A percentile compares a stretch with the other conserved stretches of the same genome.
These are phyloP conservation scores for Lentinula edodes DNA, from an alignment of 768 basidiomycete genomes.

Conservation along the genomic window DNA sequence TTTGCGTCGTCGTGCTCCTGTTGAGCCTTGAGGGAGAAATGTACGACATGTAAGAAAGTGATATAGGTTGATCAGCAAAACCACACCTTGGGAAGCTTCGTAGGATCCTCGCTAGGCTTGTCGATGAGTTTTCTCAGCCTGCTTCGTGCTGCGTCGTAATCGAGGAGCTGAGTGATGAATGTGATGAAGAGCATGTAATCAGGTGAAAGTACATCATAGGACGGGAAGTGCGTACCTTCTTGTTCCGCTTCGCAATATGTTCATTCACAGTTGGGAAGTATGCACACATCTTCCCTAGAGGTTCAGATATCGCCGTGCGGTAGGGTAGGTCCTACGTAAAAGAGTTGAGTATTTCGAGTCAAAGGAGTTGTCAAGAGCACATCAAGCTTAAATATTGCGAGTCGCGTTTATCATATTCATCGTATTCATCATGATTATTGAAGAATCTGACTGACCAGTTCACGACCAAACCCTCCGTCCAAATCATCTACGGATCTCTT, in stretches of 20 bases:
- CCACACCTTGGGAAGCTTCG: slow-evolving; percentile 78
- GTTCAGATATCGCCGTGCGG: slow-evolving; percentile 92
- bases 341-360: not conserved
- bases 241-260: slow-evolving; percentile 89
- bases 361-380: not conserved
- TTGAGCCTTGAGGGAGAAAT: slow-evolving; percentile 57
- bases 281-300: slow-evolving; percentile 92
- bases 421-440: not conserved
- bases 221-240: slow-evolving; percentile 60
- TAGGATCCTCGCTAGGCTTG: slow-evolving; percentile 91
- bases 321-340: slow-evolving; percentile 79
- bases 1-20: slow-evolving; percentile 94
- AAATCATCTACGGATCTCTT: slow-evolving; percentile 92
- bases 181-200: too few relatives aligned
- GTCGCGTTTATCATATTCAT: not conserved
- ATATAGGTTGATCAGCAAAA: not conserved
- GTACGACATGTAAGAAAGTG: not conserved
- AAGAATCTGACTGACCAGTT: slow-evolving; percentile 56
- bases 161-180: slow-evolving; percentile 60
- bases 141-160: slow-evolving; percentile 91
- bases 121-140: slow-evolving; percentile 85
- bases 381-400: not conserved
- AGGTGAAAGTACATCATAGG: not conserved
- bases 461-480: slow-evolving; percentile 76
- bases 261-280: slow-evolving; percentile 94